These are phyloP conservation scores for maize (Zea mays) DNA, from an alignment of 176 grass and related monocot genomes.

Conservation along the genomic window Zm-B73-REFERENCE-NAM-5.0 NC_050102.1:109303001-109303500, in stretches of 20 bases:
- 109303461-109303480: constrained; percentile 56
- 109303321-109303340: constrained; percentile 14
- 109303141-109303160: background rate
- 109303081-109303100: constrained; percentile 92
- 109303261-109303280: constrained; percentile 1
- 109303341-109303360: constrained; percentile 20
- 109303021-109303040: constrained; percentile 90
- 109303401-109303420: background rate
- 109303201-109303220: constrained; percentile 14
- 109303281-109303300: background rate
- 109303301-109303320: background rate
- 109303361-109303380: constrained; percentile 23
- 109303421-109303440: background rate
- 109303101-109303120: constrained; percentile 51
- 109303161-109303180: background rate
- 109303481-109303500: constrained; percentile 98
- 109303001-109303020: constrained; percentile 99
- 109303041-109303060: constrained; percentile 92
- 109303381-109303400: background rate
- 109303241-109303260: background rate
- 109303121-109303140: background rate
- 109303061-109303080: constrained; percentile 79
- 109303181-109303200: background rate
- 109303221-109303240: background rate
- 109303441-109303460: constrained; percentile 14